Conservation (phyloP, 257 asterid genomes). For the Ilex asprella region DNA sequence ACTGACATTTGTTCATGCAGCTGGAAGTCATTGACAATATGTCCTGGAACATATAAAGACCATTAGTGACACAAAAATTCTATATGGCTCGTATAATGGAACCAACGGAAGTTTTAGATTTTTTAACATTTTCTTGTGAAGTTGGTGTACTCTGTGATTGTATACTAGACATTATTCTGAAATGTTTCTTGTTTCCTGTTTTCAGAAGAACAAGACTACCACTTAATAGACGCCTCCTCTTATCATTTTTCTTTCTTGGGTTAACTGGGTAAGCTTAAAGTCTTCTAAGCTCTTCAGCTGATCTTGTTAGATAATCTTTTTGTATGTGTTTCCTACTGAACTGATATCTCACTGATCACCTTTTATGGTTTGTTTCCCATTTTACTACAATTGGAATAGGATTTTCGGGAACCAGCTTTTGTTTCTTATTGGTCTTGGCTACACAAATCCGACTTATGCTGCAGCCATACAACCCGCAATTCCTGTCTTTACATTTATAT, state of each 20-base stretch:
- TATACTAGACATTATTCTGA: neutral
- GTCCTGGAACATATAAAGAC: too few species aligned
- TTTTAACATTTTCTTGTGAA: constrained; percentile 5
- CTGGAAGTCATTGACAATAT: too few species aligned
- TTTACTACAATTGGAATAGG: constrained; percentile 34
- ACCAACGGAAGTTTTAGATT: neutral
- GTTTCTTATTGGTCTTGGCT: constrained; percentile 93
- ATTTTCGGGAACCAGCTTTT: constrained; percentile 90
- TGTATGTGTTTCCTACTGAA: neutral
- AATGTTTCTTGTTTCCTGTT: constrained; percentile 10
- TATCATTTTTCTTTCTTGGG: constrained; percentile 89
- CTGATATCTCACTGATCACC: neutral
- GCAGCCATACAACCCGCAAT: constrained; percentile 95
- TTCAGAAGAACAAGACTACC: constrained; percentile 75
- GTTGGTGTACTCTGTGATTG: constrained; percentile 2
- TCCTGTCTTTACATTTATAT: constrained; percentile 91
- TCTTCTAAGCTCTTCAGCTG: neutral
- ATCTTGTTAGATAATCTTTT: neutral
- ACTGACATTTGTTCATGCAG: too few species aligned
- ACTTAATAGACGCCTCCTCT: constrained; percentile 46
- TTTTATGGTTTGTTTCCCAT: constrained; percentile 12
- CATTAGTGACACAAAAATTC: too few species aligned
- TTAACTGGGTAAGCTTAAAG: constrained; percentile 69
- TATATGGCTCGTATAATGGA: too few species aligned
- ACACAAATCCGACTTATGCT: constrained; percentile 93